Percentiles rank a stretch among this genome's conserved stretches.
Conservation (phyloP, 2,329 filamentous ascomycete species). For the Fusarium sp. region DNA sequence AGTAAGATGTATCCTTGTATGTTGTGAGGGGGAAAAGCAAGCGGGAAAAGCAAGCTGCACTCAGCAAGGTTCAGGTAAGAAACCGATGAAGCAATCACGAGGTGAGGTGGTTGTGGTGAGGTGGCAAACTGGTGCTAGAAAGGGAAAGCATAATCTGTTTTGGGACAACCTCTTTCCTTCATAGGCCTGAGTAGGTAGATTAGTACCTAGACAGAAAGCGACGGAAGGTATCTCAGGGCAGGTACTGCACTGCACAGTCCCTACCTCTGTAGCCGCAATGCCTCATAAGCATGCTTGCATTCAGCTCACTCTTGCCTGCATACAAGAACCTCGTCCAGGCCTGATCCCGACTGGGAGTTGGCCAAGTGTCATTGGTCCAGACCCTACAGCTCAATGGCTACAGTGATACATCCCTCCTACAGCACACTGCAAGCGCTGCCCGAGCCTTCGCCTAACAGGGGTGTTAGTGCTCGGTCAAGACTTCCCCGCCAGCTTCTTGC, state of each 20-base stretch:
- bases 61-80: conserved; percentile 1
- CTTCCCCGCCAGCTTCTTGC: not conserved
- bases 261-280: not conserved
- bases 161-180: conserved; percentile 27
- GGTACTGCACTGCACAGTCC: conserved; percentile 13
- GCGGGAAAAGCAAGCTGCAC: conserved; percentile 5
- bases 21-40: conserved; percentile 7
- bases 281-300: conserved; percentile 3
- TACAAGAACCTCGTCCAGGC: conserved; percentile 5
- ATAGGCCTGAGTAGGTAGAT: conserved; percentile 18
- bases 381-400: conserved; percentile 38
- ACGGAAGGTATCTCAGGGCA: conserved; percentile 13
- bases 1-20: conserved; percentile 9
- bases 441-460: conserved; percentile 13
- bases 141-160: conserved; percentile 40
- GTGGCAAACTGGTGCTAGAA: conserved; percentile 40
- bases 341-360: conserved; percentile 11
- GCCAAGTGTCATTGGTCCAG: conserved; percentile 12
- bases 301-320: conserved; percentile 28
- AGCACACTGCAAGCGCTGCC: conserved; percentile 38
- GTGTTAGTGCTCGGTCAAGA: conserved; percentile 1
- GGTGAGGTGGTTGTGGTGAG: conserved; percentile 31
- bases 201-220: not conserved
- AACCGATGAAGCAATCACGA: conserved; percentile 25
- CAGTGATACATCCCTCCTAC: not conserved